Evolutionary conservation across 1,284 basidiomycete genomes (phyloP).

Genomic region (Irpex lacteus): DNA sequence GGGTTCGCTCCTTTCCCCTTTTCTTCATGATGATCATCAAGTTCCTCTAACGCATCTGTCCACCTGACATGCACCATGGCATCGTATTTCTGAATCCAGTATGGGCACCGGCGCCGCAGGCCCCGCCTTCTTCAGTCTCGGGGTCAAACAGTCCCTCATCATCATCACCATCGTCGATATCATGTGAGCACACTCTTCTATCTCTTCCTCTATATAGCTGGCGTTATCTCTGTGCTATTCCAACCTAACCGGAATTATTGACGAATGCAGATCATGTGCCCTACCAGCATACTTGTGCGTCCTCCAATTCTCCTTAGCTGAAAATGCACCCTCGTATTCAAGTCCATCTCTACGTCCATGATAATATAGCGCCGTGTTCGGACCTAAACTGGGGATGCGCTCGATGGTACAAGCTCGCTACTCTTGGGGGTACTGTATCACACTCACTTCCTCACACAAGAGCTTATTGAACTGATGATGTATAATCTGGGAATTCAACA

Average conservation of each 20-base stretch:
- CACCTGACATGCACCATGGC: no score
- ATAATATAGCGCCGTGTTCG: constrained; percentile 51
- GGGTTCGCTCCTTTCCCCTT: constrained; percentile 32
- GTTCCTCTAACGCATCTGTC: neutral
- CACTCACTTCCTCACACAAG: no score
- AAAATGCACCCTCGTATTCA: neutral
- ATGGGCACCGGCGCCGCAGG: constrained; percentile 58
- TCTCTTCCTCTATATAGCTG: no score
- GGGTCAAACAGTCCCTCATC: constrained; percentile 47
- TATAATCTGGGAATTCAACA: neutral
- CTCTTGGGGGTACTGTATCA: constrained; percentile 41
- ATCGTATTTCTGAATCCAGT: constrained; percentile 24
- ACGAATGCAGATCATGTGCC: constrained; percentile 21
- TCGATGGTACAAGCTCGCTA: constrained; percentile 66
- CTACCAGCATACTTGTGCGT: constrained; percentile 57
- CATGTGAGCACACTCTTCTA: constrained; percentile 33
- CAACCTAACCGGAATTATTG: no score
- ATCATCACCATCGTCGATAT: constrained; percentile 53
- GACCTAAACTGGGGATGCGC: constrained; percentile 59
- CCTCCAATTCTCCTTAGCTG: neutral
- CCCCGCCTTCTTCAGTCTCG: constrained; percentile 57
- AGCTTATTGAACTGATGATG: no score
- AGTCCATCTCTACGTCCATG: neutral
- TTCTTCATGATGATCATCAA: neutral
- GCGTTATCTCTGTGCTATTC: no score